Conservation (phyloP, 192 early-diverging fungal genomes). For the Diversispora epigaea region DNA sequence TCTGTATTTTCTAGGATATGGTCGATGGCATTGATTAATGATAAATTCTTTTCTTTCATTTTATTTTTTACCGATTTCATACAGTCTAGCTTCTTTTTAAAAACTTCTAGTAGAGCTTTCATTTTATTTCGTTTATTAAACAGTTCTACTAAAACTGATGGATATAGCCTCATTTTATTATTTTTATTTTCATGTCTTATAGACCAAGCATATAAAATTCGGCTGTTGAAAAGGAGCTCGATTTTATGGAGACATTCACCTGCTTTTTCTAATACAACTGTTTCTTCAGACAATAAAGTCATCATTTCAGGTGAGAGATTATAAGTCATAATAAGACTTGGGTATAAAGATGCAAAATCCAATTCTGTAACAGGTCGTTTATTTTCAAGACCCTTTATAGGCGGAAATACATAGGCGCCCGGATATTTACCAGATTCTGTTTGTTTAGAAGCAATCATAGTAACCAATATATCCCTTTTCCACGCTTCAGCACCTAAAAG, state of each 20-base stretch:
- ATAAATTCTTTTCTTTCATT: no score
- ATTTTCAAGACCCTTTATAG: neutral
- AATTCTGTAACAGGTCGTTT: neutral
- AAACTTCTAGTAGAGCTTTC: neutral
- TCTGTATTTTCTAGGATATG: neutral
- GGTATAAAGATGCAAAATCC: conserved; percentile 30
- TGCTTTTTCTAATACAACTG: conserved; percentile 10
- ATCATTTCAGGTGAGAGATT: neutral
- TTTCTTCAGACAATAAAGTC: neutral
- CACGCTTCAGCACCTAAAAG: neutral
- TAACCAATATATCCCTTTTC: neutral
- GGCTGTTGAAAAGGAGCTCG: neutral
- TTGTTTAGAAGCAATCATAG: conserved; percentile 8
- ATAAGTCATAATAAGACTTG: conserved; percentile 4
- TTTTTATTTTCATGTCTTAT: neutral
- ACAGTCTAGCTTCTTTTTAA: neutral
- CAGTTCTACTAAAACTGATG: no score
- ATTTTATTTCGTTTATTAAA: no score
- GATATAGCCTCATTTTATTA: neutral
- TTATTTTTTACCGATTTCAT: no score
- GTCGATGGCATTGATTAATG: no score
- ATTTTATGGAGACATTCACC: neutral
- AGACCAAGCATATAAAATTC: neutral
- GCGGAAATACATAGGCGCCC: neutral
- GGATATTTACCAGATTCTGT: neutral